Percentiles rank a stretch among this genome's conserved stretches.
Evolutionary conservation across 2,329 filamentous ascomycete species (phyloP).

Genomic region (Fusarium globosum): DNA sequence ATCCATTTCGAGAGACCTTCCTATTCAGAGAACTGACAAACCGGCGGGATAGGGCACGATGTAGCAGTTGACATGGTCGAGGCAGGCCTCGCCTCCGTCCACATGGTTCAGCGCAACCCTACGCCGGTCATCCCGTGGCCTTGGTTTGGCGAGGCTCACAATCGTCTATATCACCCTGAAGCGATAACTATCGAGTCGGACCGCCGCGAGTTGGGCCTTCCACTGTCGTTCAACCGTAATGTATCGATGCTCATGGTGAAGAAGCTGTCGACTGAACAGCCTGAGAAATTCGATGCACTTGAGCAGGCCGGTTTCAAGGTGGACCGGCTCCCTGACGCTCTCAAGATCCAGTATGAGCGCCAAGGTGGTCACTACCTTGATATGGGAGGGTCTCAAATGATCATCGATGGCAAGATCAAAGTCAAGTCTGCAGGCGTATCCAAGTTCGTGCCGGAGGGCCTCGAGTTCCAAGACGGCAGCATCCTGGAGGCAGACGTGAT

Average conservation of each 20-base stretch:
- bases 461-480: conserved; percentile 48
- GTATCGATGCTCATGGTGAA: too few relatives aligned
- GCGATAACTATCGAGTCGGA: too few relatives aligned
- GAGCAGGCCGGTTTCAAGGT: conserved; percentile 63
- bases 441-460: conserved; percentile 43
- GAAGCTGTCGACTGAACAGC: too few relatives aligned
- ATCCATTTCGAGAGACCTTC: too few relatives aligned
- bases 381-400: conserved; percentile 53
- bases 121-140: background rate
- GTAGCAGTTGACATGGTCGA: background rate
- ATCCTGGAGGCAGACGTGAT: conserved; percentile 55
- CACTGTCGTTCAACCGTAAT: too few relatives aligned
- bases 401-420: conserved; percentile 55
- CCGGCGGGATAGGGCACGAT: background rate
- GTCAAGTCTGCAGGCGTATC: conserved; percentile 49
- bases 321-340: conserved; percentile 63
- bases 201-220: too few relatives aligned
- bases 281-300: too few relatives aligned
- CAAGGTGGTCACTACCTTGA: conserved; percentile 58
- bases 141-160: too few relatives aligned
- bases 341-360: conserved; percentile 58
- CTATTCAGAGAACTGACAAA: background rate
- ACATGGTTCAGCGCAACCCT: background rate
- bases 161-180: too few relatives aligned
- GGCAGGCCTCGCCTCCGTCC: background rate